A percentile compares a stretch with the other conserved stretches of the same genome.
Conservation (phyloP, 768 basidiomycete species). For the Cantharellus cinnabarinus region DNA sequence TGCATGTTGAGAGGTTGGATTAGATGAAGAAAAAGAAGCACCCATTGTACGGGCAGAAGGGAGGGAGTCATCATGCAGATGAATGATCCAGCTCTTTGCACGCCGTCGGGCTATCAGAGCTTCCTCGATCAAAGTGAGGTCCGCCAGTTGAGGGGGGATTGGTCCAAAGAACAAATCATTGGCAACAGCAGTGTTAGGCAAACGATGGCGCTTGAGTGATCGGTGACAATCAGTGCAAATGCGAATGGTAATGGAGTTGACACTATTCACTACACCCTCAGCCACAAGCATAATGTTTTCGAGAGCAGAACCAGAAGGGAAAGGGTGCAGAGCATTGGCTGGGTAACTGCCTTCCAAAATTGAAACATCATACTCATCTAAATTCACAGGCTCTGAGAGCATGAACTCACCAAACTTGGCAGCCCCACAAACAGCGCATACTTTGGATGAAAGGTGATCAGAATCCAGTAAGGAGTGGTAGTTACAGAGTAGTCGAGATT, state of each 20-base stretch:
- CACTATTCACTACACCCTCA: background rate
- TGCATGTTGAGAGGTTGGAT: background rate
- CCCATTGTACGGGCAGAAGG: background rate
- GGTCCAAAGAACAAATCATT: constrained; percentile 1
- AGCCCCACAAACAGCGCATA: too few species aligned
- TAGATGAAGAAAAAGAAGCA: background rate
- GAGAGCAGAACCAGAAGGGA: background rate
- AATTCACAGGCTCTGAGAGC: too few species aligned
- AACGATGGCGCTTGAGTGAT: background rate
- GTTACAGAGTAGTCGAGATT: too few species aligned
- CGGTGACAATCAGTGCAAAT: background rate
- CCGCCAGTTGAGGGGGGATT: background rate
- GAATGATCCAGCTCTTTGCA: background rate
- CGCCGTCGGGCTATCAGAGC: background rate
- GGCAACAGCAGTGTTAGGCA: background rate
- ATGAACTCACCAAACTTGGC: too few species aligned
- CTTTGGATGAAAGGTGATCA: too few species aligned
- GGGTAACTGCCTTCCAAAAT: too few species aligned
- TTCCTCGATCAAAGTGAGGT: background rate
- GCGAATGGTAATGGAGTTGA: background rate
- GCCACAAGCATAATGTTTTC: constrained; percentile 12
- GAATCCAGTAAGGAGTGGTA: too few species aligned
- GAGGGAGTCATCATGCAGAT: background rate
- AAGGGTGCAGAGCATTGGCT: background rate
- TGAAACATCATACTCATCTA: too few species aligned